Base-by-base conservation (phyloP, 2,329 filamentous ascomycete genomes). In the Colletotrichum lentis region DNA sequence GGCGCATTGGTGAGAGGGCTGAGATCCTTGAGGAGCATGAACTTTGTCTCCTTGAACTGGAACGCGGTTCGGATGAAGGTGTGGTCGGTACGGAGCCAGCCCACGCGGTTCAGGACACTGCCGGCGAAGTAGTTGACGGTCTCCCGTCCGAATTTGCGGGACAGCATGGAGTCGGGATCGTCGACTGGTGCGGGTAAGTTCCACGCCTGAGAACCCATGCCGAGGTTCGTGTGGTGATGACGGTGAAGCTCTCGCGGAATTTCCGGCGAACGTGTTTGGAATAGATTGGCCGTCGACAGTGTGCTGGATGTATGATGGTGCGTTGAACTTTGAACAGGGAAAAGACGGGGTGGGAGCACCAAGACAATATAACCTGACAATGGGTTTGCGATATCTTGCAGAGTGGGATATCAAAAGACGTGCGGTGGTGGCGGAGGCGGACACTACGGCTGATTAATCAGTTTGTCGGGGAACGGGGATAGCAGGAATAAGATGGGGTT, bases 41-140 rank as follows among this genome's bases (percentile, higher is more conserved):
- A 97, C 37, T 83, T 82, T 12, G 92, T 85, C 12, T 83, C 83
- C 0, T 90, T 86, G 76, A 91, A 88, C 20, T 82, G 81, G 70
- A 93, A 87, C 5, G 92, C 92, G 31, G 83, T 80, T 39, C 84
- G 84, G 60, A 96, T 85, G 76, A 95, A 96, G n/a, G 77, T 76
- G 72, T 89, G 83, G 77, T 95, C 90, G 52, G 83, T 80, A 53
- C 92, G 89, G 31, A 96, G 83, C 79, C 95, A 96, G 18, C 91
- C 92, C 54, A 94, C 86, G 53, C 92, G 89, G 81, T 96, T 95
- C 65, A 95, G 80, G 7, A 90, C 91, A 62, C 87, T 90, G 72
- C 92, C 91, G 57, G 91, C 88, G 80, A 94, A 96, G 86, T 96
- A 96, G 80, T 95, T 96, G 76, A 90, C 86, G 70, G 92, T 84